A percentile compares a stretch with the other conserved stretches of the same genome.
These are phyloP conservation scores for Cryptococcus floricola DNA, from an alignment of 1,284 basidiomycete species.

Conservation along the genomic window DNA sequence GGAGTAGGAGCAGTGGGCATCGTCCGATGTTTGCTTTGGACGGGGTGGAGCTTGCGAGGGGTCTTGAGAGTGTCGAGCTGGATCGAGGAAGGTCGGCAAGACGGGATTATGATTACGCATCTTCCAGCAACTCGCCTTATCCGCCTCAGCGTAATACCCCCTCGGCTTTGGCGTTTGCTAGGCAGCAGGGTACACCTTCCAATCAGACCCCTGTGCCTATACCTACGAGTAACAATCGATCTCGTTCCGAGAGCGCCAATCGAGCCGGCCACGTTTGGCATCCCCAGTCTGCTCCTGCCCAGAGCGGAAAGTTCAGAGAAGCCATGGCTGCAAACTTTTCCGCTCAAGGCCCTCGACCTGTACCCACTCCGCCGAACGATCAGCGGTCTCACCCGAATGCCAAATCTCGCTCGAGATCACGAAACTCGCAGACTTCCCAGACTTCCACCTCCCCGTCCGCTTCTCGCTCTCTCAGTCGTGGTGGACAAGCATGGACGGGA, in stretches of 20 bases:
- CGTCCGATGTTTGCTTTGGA: constrained; percentile 14
- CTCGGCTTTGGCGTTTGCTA: background rate
- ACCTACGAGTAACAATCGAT: background rate
- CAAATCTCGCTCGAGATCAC: constrained; percentile 4
- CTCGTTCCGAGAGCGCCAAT: constrained; percentile 1
- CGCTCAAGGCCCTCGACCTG: background rate
- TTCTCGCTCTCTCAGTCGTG: constrained; percentile 4
- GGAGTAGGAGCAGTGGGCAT: constrained; percentile 11
- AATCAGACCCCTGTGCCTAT: background rate
- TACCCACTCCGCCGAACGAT: background rate
- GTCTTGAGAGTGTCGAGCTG: constrained; percentile 9
- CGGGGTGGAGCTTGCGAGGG: constrained; percentile 10
- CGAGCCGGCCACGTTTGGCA: background rate
- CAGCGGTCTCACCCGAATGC: background rate
- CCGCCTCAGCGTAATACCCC: background rate
- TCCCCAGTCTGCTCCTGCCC: constrained; percentile 1
- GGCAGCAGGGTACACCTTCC: background rate
- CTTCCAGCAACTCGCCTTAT: too few species aligned
- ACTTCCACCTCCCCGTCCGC: constrained; percentile 10
- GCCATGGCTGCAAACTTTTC: background rate
- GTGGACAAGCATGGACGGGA: constrained; percentile 2
- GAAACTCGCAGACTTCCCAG: constrained; percentile 1
- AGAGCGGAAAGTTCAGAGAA: background rate
- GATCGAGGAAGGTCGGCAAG: constrained; percentile 6
- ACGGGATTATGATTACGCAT: background rate